These are phyloP conservation scores for Colletotrichum gloeosporioides DNA, from an alignment of 2,329 filamentous ascomycete species.

Conservation along the genomic window DNA sequence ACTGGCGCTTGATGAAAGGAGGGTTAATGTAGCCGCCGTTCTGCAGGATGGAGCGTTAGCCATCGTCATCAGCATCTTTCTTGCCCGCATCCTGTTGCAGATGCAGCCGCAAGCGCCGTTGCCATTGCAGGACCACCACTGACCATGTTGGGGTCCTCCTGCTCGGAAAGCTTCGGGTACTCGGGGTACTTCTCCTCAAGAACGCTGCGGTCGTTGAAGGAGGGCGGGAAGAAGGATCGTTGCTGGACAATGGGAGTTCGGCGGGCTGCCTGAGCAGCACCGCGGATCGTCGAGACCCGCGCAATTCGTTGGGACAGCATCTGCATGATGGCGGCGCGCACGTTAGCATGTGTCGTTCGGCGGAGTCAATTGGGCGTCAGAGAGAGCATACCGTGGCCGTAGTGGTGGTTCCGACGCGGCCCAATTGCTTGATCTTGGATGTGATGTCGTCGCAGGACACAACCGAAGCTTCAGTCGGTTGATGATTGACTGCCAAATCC, in stretches of 20 bases:
- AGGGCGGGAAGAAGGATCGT: conserved; percentile 60
- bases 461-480: conserved; percentile 18
- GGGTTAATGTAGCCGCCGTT: conserved; percentile 88
- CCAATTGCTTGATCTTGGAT: conserved; percentile 24
- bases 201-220: conserved; percentile 49
- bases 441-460: conserved; percentile 27
- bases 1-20: conserved; percentile 81
- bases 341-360: neutral
- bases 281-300: conserved; percentile 52
- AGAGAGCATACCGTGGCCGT: conserved; percentile 36
- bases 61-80: neutral
- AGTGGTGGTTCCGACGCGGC: conserved; percentile 37
- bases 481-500: conserved; percentile 26
- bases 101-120: neutral
- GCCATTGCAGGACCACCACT: conserved; percentile 34
- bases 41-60: conserved; percentile 48
- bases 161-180: conserved; percentile 54
- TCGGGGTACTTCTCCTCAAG: conserved; percentile 60
- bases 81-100: neutral
- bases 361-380: neutral
- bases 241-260: conserved; percentile 60
- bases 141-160: conserved; percentile 72
- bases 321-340: conserved; percentile 35
- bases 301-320: conserved; percentile 68
- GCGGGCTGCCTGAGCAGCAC: conserved; percentile 49